Conservation (phyloP, 2,329 filamentous ascomycete species). For the Rachicladosporium sp. region DNA sequence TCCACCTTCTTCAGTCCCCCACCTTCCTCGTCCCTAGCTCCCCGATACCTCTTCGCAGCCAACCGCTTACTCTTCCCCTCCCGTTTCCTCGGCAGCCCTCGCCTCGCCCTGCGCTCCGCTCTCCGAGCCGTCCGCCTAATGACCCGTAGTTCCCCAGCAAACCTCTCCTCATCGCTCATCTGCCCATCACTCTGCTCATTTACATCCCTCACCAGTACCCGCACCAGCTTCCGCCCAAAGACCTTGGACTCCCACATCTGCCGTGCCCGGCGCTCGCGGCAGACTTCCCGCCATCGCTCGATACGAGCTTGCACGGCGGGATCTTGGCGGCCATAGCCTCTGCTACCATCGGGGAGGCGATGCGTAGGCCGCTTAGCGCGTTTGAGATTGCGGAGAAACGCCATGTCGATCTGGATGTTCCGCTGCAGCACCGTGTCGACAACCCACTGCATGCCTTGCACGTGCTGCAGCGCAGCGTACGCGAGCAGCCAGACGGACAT, state of each 20-base stretch:
- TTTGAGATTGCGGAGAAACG: conserved; percentile 11
- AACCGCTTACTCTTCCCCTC: no score
- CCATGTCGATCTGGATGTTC: conserved; percentile 17
- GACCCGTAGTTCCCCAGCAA: no score
- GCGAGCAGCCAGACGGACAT: conserved; percentile 22
- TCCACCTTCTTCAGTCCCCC: no score
- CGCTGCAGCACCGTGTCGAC: conserved; percentile 16
- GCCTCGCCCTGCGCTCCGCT: no score
- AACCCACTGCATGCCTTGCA: conserved; percentile 17
- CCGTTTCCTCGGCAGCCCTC: no score
- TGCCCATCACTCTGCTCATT: not conserved
- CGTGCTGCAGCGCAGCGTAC: conserved; percentile 12
- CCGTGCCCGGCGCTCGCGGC: conserved; percentile 5
- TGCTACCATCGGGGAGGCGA: not conserved
- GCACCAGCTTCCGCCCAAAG: conserved; percentile 10
- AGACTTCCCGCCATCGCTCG: conserved; percentile 1
- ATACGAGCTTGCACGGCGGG: not conserved
- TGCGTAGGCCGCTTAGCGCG: conserved; percentile 1
- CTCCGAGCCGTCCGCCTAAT: no score
- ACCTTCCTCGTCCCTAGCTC: no score
- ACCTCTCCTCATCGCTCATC: no score
- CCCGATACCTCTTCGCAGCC: no score
- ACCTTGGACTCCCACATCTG: conserved; percentile 8
- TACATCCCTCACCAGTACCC: conserved; percentile 1
- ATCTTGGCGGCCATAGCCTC: not conserved